phyloP scores from a whole-genome alignment of 2,329 filamentous ascomycete species.

The Karstenula rhodostoma region DNA sequence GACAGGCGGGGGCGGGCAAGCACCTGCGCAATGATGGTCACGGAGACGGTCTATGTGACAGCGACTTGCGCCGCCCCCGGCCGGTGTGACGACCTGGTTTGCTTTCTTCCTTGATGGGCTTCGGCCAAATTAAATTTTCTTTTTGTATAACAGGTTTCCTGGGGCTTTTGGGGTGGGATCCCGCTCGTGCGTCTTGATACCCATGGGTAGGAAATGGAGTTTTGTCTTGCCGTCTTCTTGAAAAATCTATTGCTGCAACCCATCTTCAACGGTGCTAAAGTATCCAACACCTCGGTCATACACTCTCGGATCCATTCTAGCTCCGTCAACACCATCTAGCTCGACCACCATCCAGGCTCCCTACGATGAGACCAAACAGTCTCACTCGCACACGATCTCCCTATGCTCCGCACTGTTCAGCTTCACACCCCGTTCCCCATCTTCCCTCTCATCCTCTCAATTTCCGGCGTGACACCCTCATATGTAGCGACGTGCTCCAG shows the following conservation, averaged over 20 bases:
- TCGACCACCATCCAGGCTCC: no score
- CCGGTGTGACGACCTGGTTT: no score
- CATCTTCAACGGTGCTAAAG: no score
- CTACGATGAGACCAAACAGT: background rate
- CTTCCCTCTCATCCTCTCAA: background rate
- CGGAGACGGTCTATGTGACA: no score
- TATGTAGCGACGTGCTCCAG: background rate
- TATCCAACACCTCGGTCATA: no score
- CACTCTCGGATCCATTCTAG: background rate
- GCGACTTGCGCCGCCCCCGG: no score
- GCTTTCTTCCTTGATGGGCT: no score
- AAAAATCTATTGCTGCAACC: background rate
- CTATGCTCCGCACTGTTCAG: background rate
- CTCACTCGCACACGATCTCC: background rate
- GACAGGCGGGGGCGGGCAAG: no score
- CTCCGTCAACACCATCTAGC: background rate
- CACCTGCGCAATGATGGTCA: no score
- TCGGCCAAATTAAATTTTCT: no score
- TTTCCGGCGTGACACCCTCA: background rate
- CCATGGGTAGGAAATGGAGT: background rate
- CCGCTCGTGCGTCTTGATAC: background rate
- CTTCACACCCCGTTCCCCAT: background rate
- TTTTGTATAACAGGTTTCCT: no score
- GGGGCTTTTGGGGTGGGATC: background rate
- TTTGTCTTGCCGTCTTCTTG: background rate